These are phyloP conservation scores for Eremothecium sinecaudum DNA, from an alignment of 1,139 yeast genomes.

Conservation along the genomic window DNA sequence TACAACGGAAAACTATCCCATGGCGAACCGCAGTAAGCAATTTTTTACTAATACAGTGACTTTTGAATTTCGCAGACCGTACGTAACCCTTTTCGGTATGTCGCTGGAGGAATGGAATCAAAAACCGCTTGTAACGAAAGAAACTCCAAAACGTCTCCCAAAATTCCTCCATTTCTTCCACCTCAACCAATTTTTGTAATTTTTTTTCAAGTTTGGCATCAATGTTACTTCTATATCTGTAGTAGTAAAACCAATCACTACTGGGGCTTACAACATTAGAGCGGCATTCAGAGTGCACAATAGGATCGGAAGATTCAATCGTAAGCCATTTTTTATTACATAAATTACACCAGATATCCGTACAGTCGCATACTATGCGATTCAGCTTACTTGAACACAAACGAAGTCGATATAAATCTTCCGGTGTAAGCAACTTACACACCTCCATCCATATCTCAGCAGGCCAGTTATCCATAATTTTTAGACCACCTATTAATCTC, in stretches of 20 bases:
- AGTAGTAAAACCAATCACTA: conserved; percentile 16
- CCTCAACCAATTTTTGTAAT: neutral
- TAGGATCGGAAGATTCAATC: conserved; percentile 2
- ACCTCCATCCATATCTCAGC: conserved; percentile 16
- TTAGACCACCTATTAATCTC: neutral
- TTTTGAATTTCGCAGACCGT: neutral
- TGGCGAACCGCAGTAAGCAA: conserved; percentile 16
- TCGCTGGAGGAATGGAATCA: conserved; percentile 6
- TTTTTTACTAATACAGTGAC: conserved; percentile 1
- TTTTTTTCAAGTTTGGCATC: conserved; percentile 6
- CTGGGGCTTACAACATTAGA: neutral
- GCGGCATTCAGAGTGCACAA: neutral
- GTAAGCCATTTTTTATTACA: conserved; percentile 14
- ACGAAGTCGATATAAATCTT: conserved; percentile 12
- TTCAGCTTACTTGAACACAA: conserved; percentile 12
- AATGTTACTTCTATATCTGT: conserved; percentile 9
- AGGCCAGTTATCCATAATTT: conserved; percentile 8
- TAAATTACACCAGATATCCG: conserved; percentile 13
- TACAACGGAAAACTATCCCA: conserved; percentile 14
- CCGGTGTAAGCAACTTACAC: conserved; percentile 8
- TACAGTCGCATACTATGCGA: conserved; percentile 9
- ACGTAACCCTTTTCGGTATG: conserved; percentile 6
- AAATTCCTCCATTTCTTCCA: neutral
- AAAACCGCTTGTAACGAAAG: conserved; percentile 2
- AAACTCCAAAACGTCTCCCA: conserved; percentile 4